Base-by-base conservation (phyloP, 2,329 filamentous ascomycete species). In the Atkinsonella hypoxylon region DNA sequence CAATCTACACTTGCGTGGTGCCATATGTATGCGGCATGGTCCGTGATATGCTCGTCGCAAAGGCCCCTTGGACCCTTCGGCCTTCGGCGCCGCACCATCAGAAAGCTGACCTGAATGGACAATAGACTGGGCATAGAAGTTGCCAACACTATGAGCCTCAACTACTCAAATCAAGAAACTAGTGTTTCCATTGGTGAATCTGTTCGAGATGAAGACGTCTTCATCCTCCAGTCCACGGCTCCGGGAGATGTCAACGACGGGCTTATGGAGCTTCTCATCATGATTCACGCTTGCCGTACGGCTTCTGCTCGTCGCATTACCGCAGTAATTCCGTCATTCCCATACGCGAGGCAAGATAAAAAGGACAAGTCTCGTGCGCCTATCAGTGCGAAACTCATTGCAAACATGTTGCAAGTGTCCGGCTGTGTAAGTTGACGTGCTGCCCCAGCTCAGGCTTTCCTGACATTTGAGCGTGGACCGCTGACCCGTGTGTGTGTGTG, bases 191-290 rank as follows among this genome's bases (percentile, higher is more conserved):
- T 96, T 61, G 90, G 91, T 65, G 91, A 97, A 73, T 94, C 87
- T 56, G 91, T 97, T 50, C 81, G 91, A 70, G 91, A 97, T 67
- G 91, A 97, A 77, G 91, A 97, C 80, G 90, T 96, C 64, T 97
- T 96, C 73, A 95, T 97, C 61, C 77, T 97, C 54, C 91, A 97
- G 71, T 95, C 91, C 22, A 95, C 93, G 45, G 85, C 87, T 40
- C 91, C 91, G 2, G 90, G 91, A 66, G 90, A 96, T 65, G 94
- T 97, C 73, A 98, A 98, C 70, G 91, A 97, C 67, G 89, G 89
- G 47, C 79, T 98, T 53, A 97, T 98, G 91, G 91, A 98, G 71
- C 80, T 97, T 38, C 79, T 97, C 58, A 96, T 97, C 71, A 95
- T 96, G 83, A 94, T 96, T 69, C 94, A 95, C 65, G 91, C 91